Evolutionary conservation across 1,284 basidiomycete species (phyloP).

Genomic region (Naganishia sp.): DNA sequence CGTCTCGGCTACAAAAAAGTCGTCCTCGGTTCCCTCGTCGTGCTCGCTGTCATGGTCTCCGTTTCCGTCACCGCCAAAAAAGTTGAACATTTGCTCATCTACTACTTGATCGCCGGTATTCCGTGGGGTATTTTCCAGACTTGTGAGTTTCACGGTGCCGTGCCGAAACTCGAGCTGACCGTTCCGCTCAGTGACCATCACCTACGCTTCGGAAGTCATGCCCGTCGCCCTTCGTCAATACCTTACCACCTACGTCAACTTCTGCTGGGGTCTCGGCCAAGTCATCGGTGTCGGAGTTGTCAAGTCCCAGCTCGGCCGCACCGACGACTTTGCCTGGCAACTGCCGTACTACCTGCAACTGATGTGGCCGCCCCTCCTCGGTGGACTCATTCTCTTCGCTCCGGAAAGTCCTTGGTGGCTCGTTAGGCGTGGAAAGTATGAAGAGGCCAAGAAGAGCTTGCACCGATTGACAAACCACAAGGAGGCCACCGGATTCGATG

Average conservation of each 20-base stretch:
- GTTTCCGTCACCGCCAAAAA: conserved; percentile 47
- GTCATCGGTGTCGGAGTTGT: conserved; percentile 51
- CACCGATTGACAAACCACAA: conserved; percentile 48
- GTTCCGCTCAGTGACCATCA: conserved; percentile 30
- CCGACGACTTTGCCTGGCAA: conserved; percentile 36
- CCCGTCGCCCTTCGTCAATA: conserved; percentile 48
- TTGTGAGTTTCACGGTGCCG: conserved; percentile 1
- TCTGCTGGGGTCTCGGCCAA: conserved; percentile 51
- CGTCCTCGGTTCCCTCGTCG: conserved; percentile 43
- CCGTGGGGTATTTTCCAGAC: conserved; percentile 44
- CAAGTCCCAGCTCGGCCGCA: conserved; percentile 42
- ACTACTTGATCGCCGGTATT: conserved; percentile 46
- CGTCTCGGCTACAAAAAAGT: conserved; percentile 51
- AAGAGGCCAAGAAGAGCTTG: conserved; percentile 55
- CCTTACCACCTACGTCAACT: conserved; percentile 50
- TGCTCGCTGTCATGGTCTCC: conserved; percentile 44
- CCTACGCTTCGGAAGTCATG: conserved; percentile 47
- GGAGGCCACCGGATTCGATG: conserved; percentile 49
- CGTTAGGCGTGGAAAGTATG: conserved; percentile 54
- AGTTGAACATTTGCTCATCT: conserved; percentile 43
- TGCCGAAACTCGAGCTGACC: background rate
- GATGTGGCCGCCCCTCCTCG: conserved; percentile 31
- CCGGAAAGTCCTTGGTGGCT: conserved; percentile 52
- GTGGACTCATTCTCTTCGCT: conserved; percentile 30
- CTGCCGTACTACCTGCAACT: conserved; percentile 46